These are phyloP conservation scores for Sugiyamaella xylanicola DNA, from an alignment of 1,139 yeast genomes.

Conservation along the genomic window DNA sequence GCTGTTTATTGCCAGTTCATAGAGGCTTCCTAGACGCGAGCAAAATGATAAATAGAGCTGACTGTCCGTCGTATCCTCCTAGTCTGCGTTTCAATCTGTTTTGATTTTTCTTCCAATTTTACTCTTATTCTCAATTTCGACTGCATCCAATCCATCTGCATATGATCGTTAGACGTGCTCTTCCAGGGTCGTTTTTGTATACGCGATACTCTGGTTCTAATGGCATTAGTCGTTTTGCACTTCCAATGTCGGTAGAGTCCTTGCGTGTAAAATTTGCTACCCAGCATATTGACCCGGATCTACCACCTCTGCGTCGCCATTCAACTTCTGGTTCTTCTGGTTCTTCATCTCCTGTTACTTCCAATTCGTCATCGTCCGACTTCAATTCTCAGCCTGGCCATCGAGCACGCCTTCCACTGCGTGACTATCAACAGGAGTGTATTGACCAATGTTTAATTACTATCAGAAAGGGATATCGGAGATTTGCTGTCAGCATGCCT, in stretches of 20 bases:
- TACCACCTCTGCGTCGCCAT: too few species aligned
- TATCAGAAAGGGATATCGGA: constrained; percentile 49
- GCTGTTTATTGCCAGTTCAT: too few species aligned
- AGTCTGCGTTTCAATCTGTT: neutral
- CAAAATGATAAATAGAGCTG: too few species aligned
- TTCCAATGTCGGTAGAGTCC: too few species aligned
- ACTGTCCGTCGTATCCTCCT: too few species aligned
- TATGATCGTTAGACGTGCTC: neutral
- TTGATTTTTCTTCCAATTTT: neutral
- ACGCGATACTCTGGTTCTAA: too few species aligned
- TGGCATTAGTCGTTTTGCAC: too few species aligned
- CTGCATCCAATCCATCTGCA: neutral
- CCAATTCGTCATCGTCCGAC: neutral
- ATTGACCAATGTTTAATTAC: constrained; percentile 58
- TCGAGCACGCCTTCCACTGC: constrained; percentile 33
- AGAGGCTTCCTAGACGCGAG: too few species aligned
- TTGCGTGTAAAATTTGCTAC: too few species aligned
- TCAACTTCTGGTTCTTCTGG: too few species aligned
- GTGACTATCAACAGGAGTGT: constrained; percentile 76
- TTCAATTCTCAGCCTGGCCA: neutral
- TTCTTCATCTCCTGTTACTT: neutral
- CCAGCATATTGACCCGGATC: too few species aligned
- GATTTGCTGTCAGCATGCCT: constrained; percentile 84
- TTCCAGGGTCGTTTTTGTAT: neutral
- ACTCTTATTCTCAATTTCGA: neutral